These are phyloP conservation scores for Phaeosphaeria sp. DNA, from an alignment of 2,329 filamentous ascomycete genomes.

Conservation along the genomic window DNA sequence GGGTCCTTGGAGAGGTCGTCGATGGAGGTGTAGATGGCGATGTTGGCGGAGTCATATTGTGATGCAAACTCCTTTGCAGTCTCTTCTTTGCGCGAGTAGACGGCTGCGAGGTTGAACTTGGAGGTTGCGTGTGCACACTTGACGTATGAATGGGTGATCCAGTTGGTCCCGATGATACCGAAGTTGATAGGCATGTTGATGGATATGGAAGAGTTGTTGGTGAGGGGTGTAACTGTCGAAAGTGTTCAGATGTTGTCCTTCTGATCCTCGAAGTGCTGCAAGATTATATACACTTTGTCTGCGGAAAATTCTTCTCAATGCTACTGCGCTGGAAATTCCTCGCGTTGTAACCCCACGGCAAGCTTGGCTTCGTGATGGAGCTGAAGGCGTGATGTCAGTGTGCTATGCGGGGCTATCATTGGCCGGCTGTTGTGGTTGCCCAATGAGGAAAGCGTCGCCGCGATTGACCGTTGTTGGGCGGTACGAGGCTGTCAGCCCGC, in stretches of 20 bases:
- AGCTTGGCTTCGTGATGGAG: slow-evolving; percentile 1
- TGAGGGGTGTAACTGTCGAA: neutral
- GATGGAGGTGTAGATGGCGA: slow-evolving; percentile 51
- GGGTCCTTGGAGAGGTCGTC: slow-evolving; percentile 47
- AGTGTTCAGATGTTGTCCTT: neutral
- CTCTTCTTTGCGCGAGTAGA: slow-evolving; percentile 56
- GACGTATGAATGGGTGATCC: slow-evolving; percentile 60
- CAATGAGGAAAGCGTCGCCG: slow-evolving; percentile 8
- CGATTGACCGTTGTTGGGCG: neutral
- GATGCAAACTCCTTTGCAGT: slow-evolving; percentile 52
- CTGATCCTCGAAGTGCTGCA: neutral
- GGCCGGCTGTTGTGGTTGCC: slow-evolving; percentile 21
- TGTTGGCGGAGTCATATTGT: slow-evolving; percentile 45
- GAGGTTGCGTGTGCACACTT: slow-evolving; percentile 51
- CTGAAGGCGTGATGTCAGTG: slow-evolving; percentile 16
- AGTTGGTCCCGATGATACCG: slow-evolving; percentile 56
- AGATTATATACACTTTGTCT: neutral
- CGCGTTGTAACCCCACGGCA: slow-evolving; percentile 20
- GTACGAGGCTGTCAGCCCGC: neutral
- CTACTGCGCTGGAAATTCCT: slow-evolving; percentile 7
- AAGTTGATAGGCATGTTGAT: slow-evolving; percentile 48
- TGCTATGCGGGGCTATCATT: slow-evolving; percentile 7
- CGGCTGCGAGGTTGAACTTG: slow-evolving; percentile 53
- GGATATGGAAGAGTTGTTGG: neutral
- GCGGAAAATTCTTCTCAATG: neutral